Evolutionary conservation across 2,329 filamentous ascomycete genomes (phyloP).

Genomic region (Cladobotryum protrusum): DNA sequence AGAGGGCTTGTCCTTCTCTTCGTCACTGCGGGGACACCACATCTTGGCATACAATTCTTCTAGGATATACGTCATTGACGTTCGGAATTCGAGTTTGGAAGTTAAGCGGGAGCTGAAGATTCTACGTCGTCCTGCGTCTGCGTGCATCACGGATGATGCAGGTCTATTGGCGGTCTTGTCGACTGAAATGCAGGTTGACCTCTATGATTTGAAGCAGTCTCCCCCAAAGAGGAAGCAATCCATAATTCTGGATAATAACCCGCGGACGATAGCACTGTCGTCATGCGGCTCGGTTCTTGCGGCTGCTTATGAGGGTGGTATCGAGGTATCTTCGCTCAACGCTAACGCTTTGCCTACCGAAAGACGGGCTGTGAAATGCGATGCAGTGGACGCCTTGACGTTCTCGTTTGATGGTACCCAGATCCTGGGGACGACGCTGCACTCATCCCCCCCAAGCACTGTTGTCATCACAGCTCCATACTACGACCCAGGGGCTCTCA

Average conservation of each 20-base stretch:
- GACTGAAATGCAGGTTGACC: slow-evolving; percentile 74
- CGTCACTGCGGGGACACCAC: slow-evolving; percentile 68
- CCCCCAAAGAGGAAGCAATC: slow-evolving; percentile 68
- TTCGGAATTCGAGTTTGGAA: slow-evolving; percentile 50
- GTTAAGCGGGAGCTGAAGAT: slow-evolving; percentile 77
- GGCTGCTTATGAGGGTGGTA: slow-evolving; percentile 79
- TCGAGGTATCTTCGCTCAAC: slow-evolving; percentile 75
- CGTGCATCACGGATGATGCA: slow-evolving; percentile 74
- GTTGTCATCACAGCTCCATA: slow-evolving; percentile 76
- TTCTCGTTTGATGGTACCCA: slow-evolving; percentile 77
- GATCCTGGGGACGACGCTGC: slow-evolving; percentile 66
- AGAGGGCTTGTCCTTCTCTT: slow-evolving; percentile 78
- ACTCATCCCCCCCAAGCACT: slow-evolving; percentile 59
- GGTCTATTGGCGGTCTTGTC: slow-evolving; percentile 72
- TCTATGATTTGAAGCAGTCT: slow-evolving; percentile 65
- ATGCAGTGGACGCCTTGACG: slow-evolving; percentile 64
- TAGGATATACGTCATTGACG: slow-evolving; percentile 71
- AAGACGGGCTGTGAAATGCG: slow-evolving; percentile 70
- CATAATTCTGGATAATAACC: slow-evolving; percentile 70
- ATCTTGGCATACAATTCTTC: slow-evolving; percentile 81
- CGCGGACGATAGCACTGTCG: slow-evolving; percentile 72
- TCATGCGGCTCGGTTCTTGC: slow-evolving; percentile 77
- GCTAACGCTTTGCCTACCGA: slow-evolving; percentile 58
- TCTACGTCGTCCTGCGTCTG: slow-evolving; percentile 64
- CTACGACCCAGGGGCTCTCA: slow-evolving; percentile 63